Evolutionary conservation across 176 grass and related monocot species (phyloP), one percentile per base, ranked within the genome.

Genomic region (Tillandsia fasciculata): DNA sequence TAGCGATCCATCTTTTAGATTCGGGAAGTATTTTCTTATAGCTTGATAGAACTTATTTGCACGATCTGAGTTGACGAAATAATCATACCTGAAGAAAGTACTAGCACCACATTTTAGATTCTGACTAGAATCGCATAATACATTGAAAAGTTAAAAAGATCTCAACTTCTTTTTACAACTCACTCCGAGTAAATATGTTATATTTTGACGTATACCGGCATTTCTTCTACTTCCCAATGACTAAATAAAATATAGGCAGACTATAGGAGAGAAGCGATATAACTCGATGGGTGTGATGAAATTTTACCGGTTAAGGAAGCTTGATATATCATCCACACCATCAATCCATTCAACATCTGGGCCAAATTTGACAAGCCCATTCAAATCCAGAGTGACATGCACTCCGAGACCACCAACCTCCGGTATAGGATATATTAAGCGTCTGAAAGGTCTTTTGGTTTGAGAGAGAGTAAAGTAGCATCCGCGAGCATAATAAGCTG

Each of bases 271-370:
- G 54, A 4, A 59, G 54, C n/a, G 4, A 59, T 15, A 59, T 17
- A 59, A 18, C 54, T 8, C 54, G 20, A 42, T 42, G 33, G 4
- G 33, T 42, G 33, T 42, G 33, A 7, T 42, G 54, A 18, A 14
- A 59, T 76, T 67, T 85, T 92, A 87, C 94, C 80, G 83, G 75
- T 86, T 85, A 12, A 76, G 79, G 74, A 97, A 97, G 83, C 89
- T 80, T 74, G 86, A 82, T 5, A 79, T 51, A 48, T 81, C 86
- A n/a, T 90, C 74, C 50, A 67, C 65, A 73, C 74, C 71, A 72
- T 86, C 72, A 79, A 97, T 77, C 94, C 89, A 92, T 79, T 92
- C 89, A 85, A 97, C 89, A 83, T 97, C 93, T 74, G 89, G 93
- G 50, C 93, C 93, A 87, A 97, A 97, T 83, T 84, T 92, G 14